Evolutionary conservation across 192 early-diverging fungal genomes (phyloP).

Genomic region (Radiomyces spectabilis): DNA sequence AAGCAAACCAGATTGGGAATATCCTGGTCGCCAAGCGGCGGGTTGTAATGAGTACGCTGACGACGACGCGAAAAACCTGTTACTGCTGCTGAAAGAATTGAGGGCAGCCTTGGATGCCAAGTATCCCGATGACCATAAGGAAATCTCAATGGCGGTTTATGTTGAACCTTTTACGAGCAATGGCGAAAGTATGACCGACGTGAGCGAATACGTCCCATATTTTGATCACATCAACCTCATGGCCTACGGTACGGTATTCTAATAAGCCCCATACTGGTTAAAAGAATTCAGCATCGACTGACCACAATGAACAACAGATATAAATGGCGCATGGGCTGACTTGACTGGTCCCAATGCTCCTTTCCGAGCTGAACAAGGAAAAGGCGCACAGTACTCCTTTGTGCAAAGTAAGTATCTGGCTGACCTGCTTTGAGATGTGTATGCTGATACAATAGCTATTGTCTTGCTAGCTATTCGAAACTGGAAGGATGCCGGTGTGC

Average conservation of each 20-base stretch:
- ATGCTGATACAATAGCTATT: background rate
- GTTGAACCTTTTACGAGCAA: slow-evolving; percentile 48
- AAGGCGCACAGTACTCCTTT: slow-evolving; percentile 32
- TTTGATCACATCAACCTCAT: slow-evolving; percentile 62
- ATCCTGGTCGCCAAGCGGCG: slow-evolving; percentile 46
- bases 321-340: slow-evolving; percentile 48
- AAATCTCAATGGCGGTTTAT: slow-evolving; percentile 55
- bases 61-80: slow-evolving; percentile 52
- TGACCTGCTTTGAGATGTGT: too few species aligned
- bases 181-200: slow-evolving; percentile 34
- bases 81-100: slow-evolving; percentile 45
- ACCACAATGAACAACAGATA: too few species aligned
- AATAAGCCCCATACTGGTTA: too few species aligned
- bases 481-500: slow-evolving; percentile 55
- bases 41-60: slow-evolving; percentile 42
- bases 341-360: slow-evolving; percentile 60
- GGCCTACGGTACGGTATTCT: slow-evolving; percentile 53
- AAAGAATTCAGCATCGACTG: too few species aligned
- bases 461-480: slow-evolving; percentile 27
- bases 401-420: slow-evolving; percentile 15
- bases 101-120: slow-evolving; percentile 33
- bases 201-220: slow-evolving; percentile 39
- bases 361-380: slow-evolving; percentile 25
- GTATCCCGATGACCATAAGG: slow-evolving; percentile 34
- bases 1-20: slow-evolving; percentile 51